Evolutionary conservation across 1,284 basidiomycete genomes (phyloP), one percentile per base, ranked within the genome.

Genomic region (Spongiforma sp.): DNA sequence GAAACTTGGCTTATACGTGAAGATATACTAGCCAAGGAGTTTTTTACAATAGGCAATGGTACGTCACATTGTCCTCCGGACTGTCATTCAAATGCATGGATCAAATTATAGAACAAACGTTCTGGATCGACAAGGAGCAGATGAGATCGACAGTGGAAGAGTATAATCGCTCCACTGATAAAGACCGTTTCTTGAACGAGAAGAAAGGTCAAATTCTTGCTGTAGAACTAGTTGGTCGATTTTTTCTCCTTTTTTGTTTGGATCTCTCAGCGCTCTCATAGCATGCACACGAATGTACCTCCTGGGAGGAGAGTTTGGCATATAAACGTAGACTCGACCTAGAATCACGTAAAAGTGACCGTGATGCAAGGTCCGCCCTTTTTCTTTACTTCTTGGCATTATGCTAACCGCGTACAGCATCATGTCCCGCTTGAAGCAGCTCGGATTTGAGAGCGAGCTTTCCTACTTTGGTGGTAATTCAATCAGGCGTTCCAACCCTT

Each of bases 381-480:
- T 26, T 26, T 5, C 55, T 30, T 9, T 34, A 8, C n/a, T 3
- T 34, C 11, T 5, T 28, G 24, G 3, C n/a, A 30, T 26, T 1
- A 36, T 36, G 24, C 12, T 9, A 28, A 52, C 9, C 8, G 26
- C 15, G 14, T 6, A 3, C 37, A 69, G 68, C 24, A 64, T 69
- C 30, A 59, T 69, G 5, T 36, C 53, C 15, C 64, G 53, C 14
- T 59, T 70, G 28, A 5, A 24, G 28, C 15, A 54, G 26, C 59
- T 52, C 6, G 68, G 69, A 17, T 70, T 65, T 19, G 6, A 30
- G 1, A 21, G 24, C 15, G 68, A 68, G 43, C 48, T 70, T 21
- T 17, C 1, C 7, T 43, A 36, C 28, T 62, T 55, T 57, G 50
- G 46, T 2, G 7, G 2, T 0, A 4, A 10, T 32, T 2, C 0